These are phyloP conservation scores for Cinnamomum chago DNA, from an alignment of 164 flowering plant species.

Conservation along the genomic window DNA sequence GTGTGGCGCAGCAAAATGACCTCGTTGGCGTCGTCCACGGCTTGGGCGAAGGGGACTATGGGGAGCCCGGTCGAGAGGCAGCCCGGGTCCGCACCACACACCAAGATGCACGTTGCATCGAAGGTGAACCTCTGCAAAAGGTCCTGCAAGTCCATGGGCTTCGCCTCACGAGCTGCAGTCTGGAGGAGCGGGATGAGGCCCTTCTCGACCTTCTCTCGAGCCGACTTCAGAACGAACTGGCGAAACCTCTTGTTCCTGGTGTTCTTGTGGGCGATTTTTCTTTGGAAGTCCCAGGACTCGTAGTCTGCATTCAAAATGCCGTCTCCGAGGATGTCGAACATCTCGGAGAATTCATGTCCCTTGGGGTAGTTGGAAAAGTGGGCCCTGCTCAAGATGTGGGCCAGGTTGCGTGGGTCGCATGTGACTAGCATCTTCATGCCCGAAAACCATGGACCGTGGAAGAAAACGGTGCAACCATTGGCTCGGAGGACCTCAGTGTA, in stretches of 20 bases:
- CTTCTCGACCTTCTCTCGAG: constrained; percentile 2
- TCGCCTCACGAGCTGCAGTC: not conserved
- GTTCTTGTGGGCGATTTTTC: constrained; percentile 3
- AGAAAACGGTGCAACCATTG: not conserved
- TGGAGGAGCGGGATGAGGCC: constrained; percentile 2
- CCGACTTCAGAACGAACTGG: not conserved
- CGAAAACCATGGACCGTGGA: constrained; percentile 1
- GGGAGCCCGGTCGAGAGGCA: constrained; percentile 29
- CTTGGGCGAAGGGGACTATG: constrained; percentile 20
- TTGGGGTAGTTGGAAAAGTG: constrained; percentile 22
- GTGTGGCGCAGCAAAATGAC: constrained; percentile 27
- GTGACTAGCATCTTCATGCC: constrained; percentile 1
- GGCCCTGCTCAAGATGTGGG: constrained; percentile 14
- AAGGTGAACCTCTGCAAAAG: constrained; percentile 20
- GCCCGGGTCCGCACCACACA: constrained; percentile 31
- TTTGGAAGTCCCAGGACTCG: constrained; percentile 4
- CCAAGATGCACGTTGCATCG: constrained; percentile 25
- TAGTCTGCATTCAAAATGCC: constrained; percentile 9
- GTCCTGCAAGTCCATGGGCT: constrained; percentile 15
- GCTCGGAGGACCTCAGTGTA: not conserved
- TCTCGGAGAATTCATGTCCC: not conserved
- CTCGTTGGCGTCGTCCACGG: constrained; percentile 29
- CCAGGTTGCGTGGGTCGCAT: constrained; percentile 9
- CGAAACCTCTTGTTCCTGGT: not conserved
- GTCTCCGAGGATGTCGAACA: constrained; percentile 5